A percentile compares a stretch with the other conserved stretches of the same genome.
Evolutionary conservation across 345 rosid genomes (phyloP).

Genomic region (Populus simonii): DNA sequence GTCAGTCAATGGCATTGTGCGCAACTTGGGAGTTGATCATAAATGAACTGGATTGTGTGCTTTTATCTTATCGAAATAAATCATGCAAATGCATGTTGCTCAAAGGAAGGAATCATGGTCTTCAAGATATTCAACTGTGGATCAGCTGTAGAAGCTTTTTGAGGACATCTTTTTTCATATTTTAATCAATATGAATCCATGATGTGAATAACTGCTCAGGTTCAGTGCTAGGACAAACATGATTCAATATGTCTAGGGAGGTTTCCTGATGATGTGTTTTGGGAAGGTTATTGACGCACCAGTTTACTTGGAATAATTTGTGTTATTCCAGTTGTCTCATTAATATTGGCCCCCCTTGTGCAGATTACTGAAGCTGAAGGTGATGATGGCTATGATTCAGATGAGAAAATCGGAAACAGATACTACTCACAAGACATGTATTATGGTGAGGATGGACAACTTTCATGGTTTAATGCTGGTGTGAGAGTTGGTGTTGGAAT

Average conservation of each 20-base stretch:
- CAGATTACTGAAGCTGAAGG: slow-evolving; percentile 49
- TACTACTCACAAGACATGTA: slow-evolving; percentile 62
- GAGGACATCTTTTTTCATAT: neutral
- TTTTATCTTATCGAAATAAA: neutral
- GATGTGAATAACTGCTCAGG: neutral
- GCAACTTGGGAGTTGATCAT: neutral
- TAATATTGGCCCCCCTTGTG: slow-evolving; percentile 9
- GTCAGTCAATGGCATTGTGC: neutral
- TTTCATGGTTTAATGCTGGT: slow-evolving; percentile 90
- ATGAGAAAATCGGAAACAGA: slow-evolving; percentile 47
- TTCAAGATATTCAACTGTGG: neutral
- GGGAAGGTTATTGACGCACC: neutral
- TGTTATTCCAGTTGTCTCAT: neutral
- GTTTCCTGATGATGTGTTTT: neutral
- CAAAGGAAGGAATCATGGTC: neutral
- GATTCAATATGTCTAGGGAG: neutral
- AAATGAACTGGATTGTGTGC: neutral
- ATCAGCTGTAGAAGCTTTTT: neutral
- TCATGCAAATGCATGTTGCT: neutral
- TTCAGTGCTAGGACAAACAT: neutral
- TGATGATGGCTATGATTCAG: slow-evolving; percentile 49
- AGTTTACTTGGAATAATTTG: neutral
- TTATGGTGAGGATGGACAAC: slow-evolving; percentile 79
- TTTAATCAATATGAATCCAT: neutral
- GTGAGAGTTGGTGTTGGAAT: slow-evolving; percentile 96